Base-by-base conservation (phyloP, 164 flowering plant genomes). In the Protea cynaroides region DNA sequence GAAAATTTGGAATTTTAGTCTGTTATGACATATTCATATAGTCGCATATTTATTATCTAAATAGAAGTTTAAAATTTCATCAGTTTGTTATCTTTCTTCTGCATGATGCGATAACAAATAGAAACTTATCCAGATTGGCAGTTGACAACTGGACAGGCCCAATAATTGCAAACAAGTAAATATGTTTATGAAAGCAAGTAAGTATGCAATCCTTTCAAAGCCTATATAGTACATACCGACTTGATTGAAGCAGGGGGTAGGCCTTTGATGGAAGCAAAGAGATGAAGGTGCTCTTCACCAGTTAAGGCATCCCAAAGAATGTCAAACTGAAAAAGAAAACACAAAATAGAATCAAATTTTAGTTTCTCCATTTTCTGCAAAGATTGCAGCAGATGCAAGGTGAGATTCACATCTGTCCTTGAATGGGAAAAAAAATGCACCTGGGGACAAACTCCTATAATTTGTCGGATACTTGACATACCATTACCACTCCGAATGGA, bases 381-480 rank as follows among this genome's bases (percentile, higher is more conserved):
- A 29, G 21, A 19, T 36, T 3, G 18, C 15, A 50, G 40, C 3
- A 40, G 8, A 44, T 25, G n/a, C 7, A 9, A 54, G 53, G 25
- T 25, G 1, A 44, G n/a, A 61, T 17, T 19, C 68, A 65, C 2
- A 19, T 57, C 36, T 38, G 25, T 65, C 50, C 58, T 58, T 36
- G 43, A 71, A 18, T 36, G 25, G 3, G 61, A 56, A 12, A 58
- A 60, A 36, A 64, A 50, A 56, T n/a, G 61, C 59, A 95, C 99
- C 97, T 95, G 99, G 51, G 98, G 98, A 76, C 97, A 95, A 72
- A 95, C 97, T 57, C 99, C 99, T 60, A 95, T 87, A 56, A 88
- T 68, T 65, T 65, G 84, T 63, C 89, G 81, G 62, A 92, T 88
- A 53, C 78, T 86, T 75, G 98, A 81, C 99, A 92, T 90, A 55